Evolutionary conservation across 345 rosid species (phyloP), one percentile per base, ranked within the genome.

Genomic region (Heritiera littoralis): DNA sequence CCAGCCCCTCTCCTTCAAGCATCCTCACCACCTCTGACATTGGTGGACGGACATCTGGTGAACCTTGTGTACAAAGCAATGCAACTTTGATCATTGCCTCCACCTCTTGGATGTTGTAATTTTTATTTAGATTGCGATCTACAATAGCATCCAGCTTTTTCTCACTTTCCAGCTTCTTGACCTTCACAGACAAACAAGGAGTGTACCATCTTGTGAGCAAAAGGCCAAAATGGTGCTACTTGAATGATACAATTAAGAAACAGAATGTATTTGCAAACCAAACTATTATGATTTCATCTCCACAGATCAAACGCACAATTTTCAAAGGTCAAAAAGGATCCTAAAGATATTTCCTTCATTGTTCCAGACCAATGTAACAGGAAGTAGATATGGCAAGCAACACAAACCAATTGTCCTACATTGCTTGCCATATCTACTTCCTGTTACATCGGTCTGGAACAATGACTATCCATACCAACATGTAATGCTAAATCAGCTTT

Each of bases 1-100:
- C 98, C 32, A 94, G 84, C 63, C 97, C 99, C 79, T 96, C 99
- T 60, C 99, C 99, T 87, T 96, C 99, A 73, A 96, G 86, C 99
- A 96, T 94, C 87, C 98, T 77, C 32, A 90, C 95, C 61, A 96
- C 99, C 71, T 92, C 99, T 0, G 98, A 92, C 98, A 94, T 96
- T 9, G 89, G 85, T 2, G 97, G 98, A 45, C 98, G 88, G 9
- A 91, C 98, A 86, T 93, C 97, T 0, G 99, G 97, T 0, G 97
- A 90, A 23, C 87, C 86, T 84, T 94, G 98, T 15, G 98, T 96
- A 73, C 99, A 91, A 9, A 94, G 91, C 84, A 94, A 82, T 43
- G 99, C 95, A 68, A 94, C 98, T 83, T 92, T 85, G 52, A 96
- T 94, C 97, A 96, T 92, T 83, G 89, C 91, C 89, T 92, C 98